Evolutionary conservation across 352 stramenopile species (phyloP), one percentile per base, ranked within the genome.

Genomic region (Aphanomyces invadans): DNA sequence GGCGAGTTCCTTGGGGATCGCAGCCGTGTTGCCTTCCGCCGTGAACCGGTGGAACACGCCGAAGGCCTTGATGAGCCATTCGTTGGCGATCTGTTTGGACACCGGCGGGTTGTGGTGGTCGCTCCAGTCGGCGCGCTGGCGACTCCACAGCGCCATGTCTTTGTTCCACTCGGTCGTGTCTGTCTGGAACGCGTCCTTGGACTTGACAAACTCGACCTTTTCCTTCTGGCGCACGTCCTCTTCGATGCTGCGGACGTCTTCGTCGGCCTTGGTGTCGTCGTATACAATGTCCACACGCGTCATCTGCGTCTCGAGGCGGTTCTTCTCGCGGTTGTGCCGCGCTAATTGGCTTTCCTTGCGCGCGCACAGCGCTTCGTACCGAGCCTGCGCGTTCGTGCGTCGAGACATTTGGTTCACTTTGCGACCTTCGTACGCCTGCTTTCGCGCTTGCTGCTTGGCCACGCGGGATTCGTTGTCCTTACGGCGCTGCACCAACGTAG

Each of bases 161-260:
- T 79, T 88, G 75, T 94, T 94, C 86, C 86, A 94, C 70, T 94
- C 82, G 26, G 81, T 85, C 36, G 86, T 94, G 69, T 94, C 86
- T 17, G 83, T 77, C 74, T 94, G 86, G 75, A 94, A 94, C 55
- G 80, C 76, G 56, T 94, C 85, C 75, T 94, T 94, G 7, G 81
- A 90, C 73, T 92, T 92, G 59, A 81, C 90, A 68, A 94, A 94
- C 73, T 94, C 85, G 21, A 94, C 81, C 74, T 94, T 94, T 68
- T 94, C 85, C 71, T 89, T 89, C 48, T 84, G 74, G 19, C 82
- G 85, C 4, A 77, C 87, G 70, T 94, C 83, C 68, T 94, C 85
- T 62, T 94, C 85, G 0, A 76, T 87, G 62, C 82, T 79, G 46
- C 85, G 83, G 32, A 85, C 76, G 0, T 76, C 79, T 53, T 89